Base-by-base conservation (phyloP, 805 yeast species). In the Schizosaccharomyces japonicus region DNA sequence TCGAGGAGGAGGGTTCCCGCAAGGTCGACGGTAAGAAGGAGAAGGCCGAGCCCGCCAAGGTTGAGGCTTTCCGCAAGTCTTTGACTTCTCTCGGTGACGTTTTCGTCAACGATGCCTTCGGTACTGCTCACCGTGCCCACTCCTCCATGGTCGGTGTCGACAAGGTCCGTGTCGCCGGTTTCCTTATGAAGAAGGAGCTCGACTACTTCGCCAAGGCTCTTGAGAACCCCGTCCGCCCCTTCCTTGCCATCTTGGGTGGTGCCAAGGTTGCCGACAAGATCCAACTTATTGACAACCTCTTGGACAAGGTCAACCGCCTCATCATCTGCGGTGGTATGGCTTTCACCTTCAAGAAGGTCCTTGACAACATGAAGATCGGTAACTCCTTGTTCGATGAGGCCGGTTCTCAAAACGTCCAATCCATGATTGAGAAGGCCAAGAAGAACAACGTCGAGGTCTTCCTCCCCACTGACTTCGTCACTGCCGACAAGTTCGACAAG, bases 311-410 rank as follows among this genome's bases (percentile, higher is more conserved):
- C 61, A 80, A 90, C 69, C 68, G 78, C 54, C 73, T 90, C 65
- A 83, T 90, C 69, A 77, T 90, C 61, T 96, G 98, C 65, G 98
- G 98, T 71, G 98, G 98, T 71, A 90, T 90, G 98, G 90, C 98
- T 52, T 90, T 87, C 80, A 90, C 98, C 59, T 90, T 90, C 78
- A 83, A 81, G 76, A 90, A 90, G 75, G 80, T 87, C 48, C 62
- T 83, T 54, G 80, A 83, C 67, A 71, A 73, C 64, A 75, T 83
- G 69, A 66, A 76, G 31, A 90, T 90, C 58, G 98, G 98, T 66
- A 70, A 78, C 66, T 90, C 98, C 33, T 72, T 90, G 62, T 90
- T 62, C 68, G 98, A 90, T 65, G 78, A 73, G 60, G 94, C 78
- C 54, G 98, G 98, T 65, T 81, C 98, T 58, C 80, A 84, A 75